A percentile compares a stretch with the other conserved stretches of the same genome.
Evolutionary conservation across 805 yeast species (phyloP).

Genomic region (Saturnispora sanitii): DNA sequence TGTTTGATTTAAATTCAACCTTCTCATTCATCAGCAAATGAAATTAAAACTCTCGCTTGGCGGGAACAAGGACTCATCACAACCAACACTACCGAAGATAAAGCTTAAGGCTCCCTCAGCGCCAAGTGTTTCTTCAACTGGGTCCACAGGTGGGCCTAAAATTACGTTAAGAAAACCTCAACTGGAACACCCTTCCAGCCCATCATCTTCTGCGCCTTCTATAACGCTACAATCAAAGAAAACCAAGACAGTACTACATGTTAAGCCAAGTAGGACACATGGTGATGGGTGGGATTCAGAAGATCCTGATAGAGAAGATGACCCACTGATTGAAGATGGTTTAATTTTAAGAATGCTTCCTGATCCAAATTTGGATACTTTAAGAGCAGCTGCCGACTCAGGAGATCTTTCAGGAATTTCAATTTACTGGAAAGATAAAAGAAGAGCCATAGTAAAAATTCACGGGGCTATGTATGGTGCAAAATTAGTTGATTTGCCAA

Average conservation of each 20-base stretch:
- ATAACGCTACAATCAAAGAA: slow-evolving; percentile 22
- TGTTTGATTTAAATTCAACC: neutral
- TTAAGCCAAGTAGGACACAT: slow-evolving; percentile 59
- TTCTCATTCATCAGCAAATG: neutral
- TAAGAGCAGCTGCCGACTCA: slow-evolving; percentile 62
- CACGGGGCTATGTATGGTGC: slow-evolving; percentile 69
- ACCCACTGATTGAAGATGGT: slow-evolving; percentile 85
- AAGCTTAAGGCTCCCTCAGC: slow-evolving; percentile 11
- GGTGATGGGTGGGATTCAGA: slow-evolving; percentile 97
- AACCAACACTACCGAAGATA: slow-evolving; percentile 10
- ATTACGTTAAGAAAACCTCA: slow-evolving; percentile 59
- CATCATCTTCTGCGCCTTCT: slow-evolving; percentile 10
- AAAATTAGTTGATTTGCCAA: slow-evolving; percentile 80
- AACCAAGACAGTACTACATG: slow-evolving; percentile 34
- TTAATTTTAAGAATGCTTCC: slow-evolving; percentile 64
- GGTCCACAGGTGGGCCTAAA: slow-evolving; percentile 24
- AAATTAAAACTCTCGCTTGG: slow-evolving; percentile 5
- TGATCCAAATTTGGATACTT: slow-evolving; percentile 60
- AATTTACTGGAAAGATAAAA: slow-evolving; percentile 74
- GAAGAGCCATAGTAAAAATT: slow-evolving; percentile 70
- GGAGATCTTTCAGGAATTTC: slow-evolving; percentile 66
- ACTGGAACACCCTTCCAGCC: slow-evolving; percentile 22
- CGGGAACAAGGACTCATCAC: neutral
- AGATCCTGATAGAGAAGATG: slow-evolving; percentile 92
- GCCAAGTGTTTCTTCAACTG: too few relatives aligned